phyloP scores from a whole-genome alignment of 306 rosid genomes.

The Cicer judaicum region DNA sequence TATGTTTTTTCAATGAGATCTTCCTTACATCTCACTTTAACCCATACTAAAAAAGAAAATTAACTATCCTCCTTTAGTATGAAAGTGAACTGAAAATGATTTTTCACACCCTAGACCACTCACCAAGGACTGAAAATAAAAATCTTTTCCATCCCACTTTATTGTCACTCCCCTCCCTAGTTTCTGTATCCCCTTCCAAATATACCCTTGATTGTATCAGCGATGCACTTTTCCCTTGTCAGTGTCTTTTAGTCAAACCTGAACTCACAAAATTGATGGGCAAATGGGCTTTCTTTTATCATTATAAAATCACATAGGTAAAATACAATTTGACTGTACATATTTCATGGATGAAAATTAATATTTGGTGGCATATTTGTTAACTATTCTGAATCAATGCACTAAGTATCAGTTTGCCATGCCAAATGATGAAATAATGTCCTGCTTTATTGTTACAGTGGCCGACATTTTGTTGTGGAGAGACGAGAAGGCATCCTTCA shows the following conservation, averaged over 20 bases:
- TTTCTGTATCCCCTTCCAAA: conserved; percentile 30
- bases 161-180: conserved; percentile 20
- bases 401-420: conserved; percentile 21
- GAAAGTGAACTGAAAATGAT: conserved; percentile 24
- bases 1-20: background rate
- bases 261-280: conserved; percentile 27
- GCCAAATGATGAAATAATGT: conserved; percentile 53
- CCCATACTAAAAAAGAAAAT: background rate
- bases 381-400: conserved; percentile 28
- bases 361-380: conserved; percentile 28
- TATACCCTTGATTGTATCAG: conserved; percentile 31
- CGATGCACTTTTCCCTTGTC: conserved; percentile 23
- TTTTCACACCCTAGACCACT: background rate
- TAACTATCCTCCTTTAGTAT: conserved; percentile 30
- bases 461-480: conserved; percentile 90
- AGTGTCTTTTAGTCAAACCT: conserved; percentile 33
- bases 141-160: conserved; percentile 18
- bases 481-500: conserved; percentile 78
- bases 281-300: conserved; percentile 27
- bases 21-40: conserved; percentile 10
- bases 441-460: conserved; percentile 64
- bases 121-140: background rate
- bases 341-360: conserved; percentile 16
- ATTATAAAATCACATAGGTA: conserved; percentile 27
- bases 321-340: conserved; percentile 25